Evolutionary conservation across 164 flowering plant genomes (phyloP).

Genomic region (Liquidambar formosana): DNA sequence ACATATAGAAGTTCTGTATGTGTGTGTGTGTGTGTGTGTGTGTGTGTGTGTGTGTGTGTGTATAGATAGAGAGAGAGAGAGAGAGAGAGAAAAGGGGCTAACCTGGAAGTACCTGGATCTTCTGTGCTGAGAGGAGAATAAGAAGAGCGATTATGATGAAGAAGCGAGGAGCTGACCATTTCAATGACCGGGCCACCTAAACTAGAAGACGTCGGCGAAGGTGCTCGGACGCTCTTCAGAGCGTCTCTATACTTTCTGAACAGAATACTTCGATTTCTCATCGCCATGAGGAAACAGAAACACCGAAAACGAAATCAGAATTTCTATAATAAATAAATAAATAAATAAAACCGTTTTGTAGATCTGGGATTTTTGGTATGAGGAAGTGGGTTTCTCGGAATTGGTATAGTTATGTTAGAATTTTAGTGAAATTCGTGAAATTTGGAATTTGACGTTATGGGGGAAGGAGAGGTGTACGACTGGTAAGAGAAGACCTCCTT

Average conservation of each 20-base stretch:
- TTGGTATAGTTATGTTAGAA: not conserved
- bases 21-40: too few species aligned
- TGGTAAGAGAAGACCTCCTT: too few species aligned
- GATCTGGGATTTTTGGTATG: not conserved
- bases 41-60: too few species aligned
- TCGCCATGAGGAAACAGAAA: constrained; percentile 69
- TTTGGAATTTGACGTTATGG: not conserved
- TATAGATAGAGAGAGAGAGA: too few species aligned
- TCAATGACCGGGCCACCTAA: constrained; percentile 64
- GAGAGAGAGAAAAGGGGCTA: not conserved
- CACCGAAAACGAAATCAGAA: constrained; percentile 4
- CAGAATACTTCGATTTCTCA: constrained; percentile 65
- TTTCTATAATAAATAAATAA: too few species aligned
- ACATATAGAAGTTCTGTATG: too few species aligned
- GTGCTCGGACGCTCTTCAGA: constrained; percentile 67
- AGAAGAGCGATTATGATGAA: constrained; percentile 45
- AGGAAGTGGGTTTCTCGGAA: not conserved
- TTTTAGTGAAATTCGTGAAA: not conserved
- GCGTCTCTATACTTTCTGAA: constrained; percentile 75
- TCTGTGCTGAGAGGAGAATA: constrained; percentile 71
- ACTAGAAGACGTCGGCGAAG: constrained; percentile 40
- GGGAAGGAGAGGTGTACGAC: not conserved
- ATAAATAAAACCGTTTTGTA: too few species aligned
- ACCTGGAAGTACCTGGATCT: constrained; percentile 56
- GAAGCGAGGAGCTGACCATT: constrained; percentile 42